Evolutionary conservation across 192 early-diverging fungal species (phyloP), one percentile per base, ranked within the genome.

Genomic region (Umbelopsis sp.): DNA sequence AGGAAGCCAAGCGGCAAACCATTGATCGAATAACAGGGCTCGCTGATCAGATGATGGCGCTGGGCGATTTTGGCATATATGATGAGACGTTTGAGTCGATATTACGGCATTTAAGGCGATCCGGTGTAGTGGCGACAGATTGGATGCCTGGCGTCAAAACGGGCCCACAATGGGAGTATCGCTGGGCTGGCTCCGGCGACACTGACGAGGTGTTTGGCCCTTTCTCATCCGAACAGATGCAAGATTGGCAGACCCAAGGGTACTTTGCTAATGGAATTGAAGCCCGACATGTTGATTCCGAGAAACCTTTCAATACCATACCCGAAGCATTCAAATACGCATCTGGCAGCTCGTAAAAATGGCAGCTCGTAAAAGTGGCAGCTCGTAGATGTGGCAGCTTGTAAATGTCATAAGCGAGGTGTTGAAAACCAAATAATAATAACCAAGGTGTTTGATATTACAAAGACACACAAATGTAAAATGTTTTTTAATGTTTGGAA

Each of bases 1-100:
- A 74, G 33, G 64, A 48, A 0, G 64, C 79, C 23, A 68, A 85
- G 50, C 84, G 79, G 37, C 50, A 64, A 46, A 69, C 64, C 2
- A 91, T 93, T 41, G 90, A 93, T 64, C 67, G 68, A 20, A 71
- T 93, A 18, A 91, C 91, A 1, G 90, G 85, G 27, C 75, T 93
- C 25, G 86, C 87, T 7, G 90, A 93, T 72, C 87, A 82, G 72
- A 84, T 88, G 75, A 88, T 93, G 91, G 87, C 83, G 5, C 69
- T 86, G 18, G 90, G 90, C 20, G 79, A 90, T 55, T 83, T 87
- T 66, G 72, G 84, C 53, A 81, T 93, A 44, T 93, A 93, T 66
- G 87, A 91, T 20, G 84, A 87, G 25, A 88, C 88, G 1, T 91
- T 84, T 71, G 91, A 93, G 70, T 81, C 86, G 55, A 76, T 88